A percentile compares a stretch with the other conserved stretches of the same genome.
Evolutionary conservation across 192 early-diverging fungal species (phyloP).

Genomic region (Lobosporangium transversale): DNA sequence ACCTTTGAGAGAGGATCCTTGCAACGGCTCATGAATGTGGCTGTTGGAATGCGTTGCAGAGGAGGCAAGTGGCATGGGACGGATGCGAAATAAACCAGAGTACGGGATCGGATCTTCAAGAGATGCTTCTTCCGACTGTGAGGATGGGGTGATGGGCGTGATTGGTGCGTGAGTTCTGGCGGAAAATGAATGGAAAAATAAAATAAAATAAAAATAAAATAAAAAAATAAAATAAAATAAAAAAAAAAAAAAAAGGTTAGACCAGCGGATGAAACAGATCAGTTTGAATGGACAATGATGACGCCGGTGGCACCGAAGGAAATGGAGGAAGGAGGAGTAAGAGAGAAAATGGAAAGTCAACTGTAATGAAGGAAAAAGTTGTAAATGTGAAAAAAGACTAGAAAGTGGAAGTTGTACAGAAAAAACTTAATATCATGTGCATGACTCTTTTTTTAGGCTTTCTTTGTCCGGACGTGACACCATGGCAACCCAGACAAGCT

Average conservation of each 20-base stretch:
- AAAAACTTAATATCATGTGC: too few relatives aligned
- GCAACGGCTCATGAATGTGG: conserved; percentile 16
- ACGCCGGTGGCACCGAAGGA: too few relatives aligned
- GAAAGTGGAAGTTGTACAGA: too few relatives aligned
- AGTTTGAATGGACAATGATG: not conserved
- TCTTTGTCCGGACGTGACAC: too few relatives aligned
- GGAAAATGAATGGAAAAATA: not conserved
- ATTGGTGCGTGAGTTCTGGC: not conserved
- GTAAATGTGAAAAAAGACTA: too few relatives aligned
- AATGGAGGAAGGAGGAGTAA: too few relatives aligned
- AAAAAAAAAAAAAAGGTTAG: not conserved
- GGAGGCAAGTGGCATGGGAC: conserved; percentile 43
- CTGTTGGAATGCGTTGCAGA: conserved; percentile 16
- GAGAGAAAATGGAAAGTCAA: too few relatives aligned
- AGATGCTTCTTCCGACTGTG: conserved; percentile 15
- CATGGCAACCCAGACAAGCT: too few relatives aligned
- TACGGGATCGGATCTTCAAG: conserved; percentile 52
- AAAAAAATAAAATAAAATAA: not conserved
- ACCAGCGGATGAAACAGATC: not conserved
- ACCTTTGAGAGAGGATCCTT: conserved; percentile 3
- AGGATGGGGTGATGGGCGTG: conserved; percentile 13
- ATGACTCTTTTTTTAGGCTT: too few relatives aligned
- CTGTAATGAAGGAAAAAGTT: too few relatives aligned
- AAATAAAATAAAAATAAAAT: not conserved
- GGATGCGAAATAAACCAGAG: conserved; percentile 52